Conservation (phyloP, 2,329 filamentous ascomycete species). For the Capronia coronata region DNA sequence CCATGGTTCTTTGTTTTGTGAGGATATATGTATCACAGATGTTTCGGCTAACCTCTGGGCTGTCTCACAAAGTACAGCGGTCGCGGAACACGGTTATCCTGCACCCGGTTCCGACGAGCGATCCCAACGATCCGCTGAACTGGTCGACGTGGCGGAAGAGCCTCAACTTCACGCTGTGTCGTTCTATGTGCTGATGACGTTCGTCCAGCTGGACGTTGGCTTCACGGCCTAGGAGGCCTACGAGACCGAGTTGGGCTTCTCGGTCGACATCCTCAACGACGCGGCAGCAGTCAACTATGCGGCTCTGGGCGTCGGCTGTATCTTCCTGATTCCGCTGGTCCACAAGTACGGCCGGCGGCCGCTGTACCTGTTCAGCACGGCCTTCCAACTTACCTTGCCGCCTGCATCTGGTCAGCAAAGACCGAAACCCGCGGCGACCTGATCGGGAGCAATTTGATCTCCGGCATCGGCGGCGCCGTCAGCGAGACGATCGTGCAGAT, state of each 20-base stretch:
- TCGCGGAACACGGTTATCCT: conserved; percentile 16
- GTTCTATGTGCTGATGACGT: conserved; percentile 31
- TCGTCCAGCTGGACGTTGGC: conserved; percentile 26
- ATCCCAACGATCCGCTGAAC: conserved; percentile 31
- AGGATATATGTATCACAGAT: too few species aligned
- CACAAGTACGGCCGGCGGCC: conserved; percentile 40
- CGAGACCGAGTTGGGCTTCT: conserved; percentile 38
- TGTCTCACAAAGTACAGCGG: conserved; percentile 10
- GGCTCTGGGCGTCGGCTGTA: conserved; percentile 35
- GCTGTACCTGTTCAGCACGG: conserved; percentile 38
- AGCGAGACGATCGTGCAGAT: conserved; percentile 41
- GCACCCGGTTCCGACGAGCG: conserved; percentile 28
- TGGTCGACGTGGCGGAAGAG: conserved; percentile 29
- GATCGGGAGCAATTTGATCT: conserved; percentile 37
- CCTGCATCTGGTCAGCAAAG: conserved; percentile 40
- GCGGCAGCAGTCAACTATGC: conserved; percentile 40
- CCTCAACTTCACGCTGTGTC: conserved; percentile 29
- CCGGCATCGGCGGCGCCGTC: conserved; percentile 40
- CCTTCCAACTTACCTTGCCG: conserved; percentile 33
- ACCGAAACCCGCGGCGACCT: conserved; percentile 38
- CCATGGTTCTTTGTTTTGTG: too few species aligned
- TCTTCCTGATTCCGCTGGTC: conserved; percentile 41
- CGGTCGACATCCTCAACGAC: conserved; percentile 37
- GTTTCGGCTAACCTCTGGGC: too few species aligned
- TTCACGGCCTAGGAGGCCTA: conserved; percentile 38